phyloP scores from a whole-genome alignment of 768 basidiomycete genomes.

The Mycena sanguinolenta region DNA sequence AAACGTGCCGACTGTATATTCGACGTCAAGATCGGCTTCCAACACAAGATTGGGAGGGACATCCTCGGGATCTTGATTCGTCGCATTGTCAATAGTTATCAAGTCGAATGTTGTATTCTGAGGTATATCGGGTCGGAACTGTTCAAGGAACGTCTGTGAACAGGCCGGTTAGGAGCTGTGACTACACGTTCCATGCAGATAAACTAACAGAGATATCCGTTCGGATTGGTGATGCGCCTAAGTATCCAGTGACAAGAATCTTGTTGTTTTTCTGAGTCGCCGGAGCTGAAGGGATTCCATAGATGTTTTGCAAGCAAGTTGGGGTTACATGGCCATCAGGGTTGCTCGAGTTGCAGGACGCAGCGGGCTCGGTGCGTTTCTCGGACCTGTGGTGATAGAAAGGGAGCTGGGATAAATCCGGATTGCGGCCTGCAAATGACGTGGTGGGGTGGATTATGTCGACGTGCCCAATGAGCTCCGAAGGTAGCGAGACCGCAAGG shows the following conservation, averaged over 20 bases:
- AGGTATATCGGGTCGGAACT: too few species aligned
- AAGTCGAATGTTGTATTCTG: conserved; percentile 7
- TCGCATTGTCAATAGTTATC: conserved; percentile 14
- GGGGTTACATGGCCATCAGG: conserved; percentile 23
- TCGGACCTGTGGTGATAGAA: conserved; percentile 4
- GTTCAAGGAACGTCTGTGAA: conserved; percentile 16
- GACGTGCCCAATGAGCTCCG: conserved; percentile 17
- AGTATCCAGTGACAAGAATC: conserved; percentile 26
- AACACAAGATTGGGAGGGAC: neutral
- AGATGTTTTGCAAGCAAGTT: conserved; percentile 24
- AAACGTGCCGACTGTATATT: conserved; percentile 23
- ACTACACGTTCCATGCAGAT: conserved; percentile 12
- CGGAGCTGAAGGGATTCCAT: conserved; percentile 18
- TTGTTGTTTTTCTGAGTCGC: conserved; percentile 19
- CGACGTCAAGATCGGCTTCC: conserved; percentile 18
- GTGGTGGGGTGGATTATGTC: conserved; percentile 15
- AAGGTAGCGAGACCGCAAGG: conserved; percentile 19
- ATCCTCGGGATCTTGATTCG: conserved; percentile 7
- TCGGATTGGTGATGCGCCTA: conserved; percentile 9
- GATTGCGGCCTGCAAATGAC: conserved; percentile 8
- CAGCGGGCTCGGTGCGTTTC: conserved; percentile 17
- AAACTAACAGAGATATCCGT: conserved; percentile 12
- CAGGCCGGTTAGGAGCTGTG: conserved; percentile 8
- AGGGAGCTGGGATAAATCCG: conserved; percentile 9
- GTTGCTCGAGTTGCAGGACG: conserved; percentile 21